Evolutionary conservation across 768 basidiomycete species (phyloP).

Genomic region (Termitomyces sp.): DNA sequence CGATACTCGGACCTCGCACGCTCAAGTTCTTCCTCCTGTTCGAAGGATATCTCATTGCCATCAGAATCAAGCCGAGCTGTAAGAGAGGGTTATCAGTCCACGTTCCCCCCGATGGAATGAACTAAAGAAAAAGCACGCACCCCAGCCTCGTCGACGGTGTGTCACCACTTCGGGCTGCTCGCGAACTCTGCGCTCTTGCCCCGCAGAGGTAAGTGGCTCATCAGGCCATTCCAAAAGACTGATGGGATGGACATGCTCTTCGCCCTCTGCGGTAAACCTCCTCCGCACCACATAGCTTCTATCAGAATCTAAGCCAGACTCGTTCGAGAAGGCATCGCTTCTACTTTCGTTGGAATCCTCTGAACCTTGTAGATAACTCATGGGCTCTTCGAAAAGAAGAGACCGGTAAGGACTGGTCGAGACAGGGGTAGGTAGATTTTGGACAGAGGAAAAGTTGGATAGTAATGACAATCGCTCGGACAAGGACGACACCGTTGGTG

Average conservation of each 20-base stretch:
- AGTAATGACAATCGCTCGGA: slow-evolving; percentile 32
- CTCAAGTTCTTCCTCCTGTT: slow-evolving; percentile 58
- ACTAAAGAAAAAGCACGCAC: slow-evolving; percentile 21
- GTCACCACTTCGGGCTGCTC: not conserved
- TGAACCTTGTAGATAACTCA: slow-evolving; percentile 22
- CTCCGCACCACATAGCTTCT: slow-evolving; percentile 31
- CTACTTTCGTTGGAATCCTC: slow-evolving; percentile 6
- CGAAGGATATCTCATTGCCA: slow-evolving; percentile 58
- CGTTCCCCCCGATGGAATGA: not conserved
- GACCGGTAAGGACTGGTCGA: slow-evolving; percentile 24
- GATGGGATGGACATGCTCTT: slow-evolving; percentile 33
- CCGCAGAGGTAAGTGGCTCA: slow-evolving; percentile 23
- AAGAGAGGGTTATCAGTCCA: slow-evolving; percentile 1
- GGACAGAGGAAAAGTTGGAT: slow-evolving; percentile 34
- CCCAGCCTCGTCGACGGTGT: slow-evolving; percentile 38
- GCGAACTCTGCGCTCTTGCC: slow-evolving; percentile 19
- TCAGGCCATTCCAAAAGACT: slow-evolving; percentile 34
- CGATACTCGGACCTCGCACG: slow-evolving; percentile 45
- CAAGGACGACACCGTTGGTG: slow-evolving; percentile 15
- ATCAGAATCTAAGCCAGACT: slow-evolving; percentile 12
- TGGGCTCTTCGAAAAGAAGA: slow-evolving; percentile 35
- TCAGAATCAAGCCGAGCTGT: slow-evolving; percentile 47
- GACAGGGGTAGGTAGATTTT: slow-evolving; percentile 30
- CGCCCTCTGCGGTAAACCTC: slow-evolving; percentile 28
- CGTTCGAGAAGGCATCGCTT: not conserved